Base-by-base conservation (phyloP, 805 yeast species). In the Komagataella ulmi region DNA sequence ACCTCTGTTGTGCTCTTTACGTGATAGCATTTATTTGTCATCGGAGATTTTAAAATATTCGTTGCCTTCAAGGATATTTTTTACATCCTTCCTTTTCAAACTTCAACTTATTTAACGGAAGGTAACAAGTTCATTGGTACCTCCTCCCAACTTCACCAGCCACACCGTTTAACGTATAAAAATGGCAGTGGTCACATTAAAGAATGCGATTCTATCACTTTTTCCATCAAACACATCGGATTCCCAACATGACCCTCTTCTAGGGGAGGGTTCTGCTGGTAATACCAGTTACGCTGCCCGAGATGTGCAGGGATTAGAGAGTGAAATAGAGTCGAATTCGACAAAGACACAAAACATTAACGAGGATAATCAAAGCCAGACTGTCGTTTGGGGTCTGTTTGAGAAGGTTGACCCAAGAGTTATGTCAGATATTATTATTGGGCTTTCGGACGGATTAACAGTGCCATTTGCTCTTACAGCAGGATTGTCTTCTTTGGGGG, bases 381-480 rank as follows among this genome's bases (percentile, higher is more conserved):
- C 40, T 30, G 40, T 30, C 40, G 14, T 30, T 30, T 30, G 40
- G 40, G 40, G 24, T 17, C 12, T 80, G 44, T 72, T 82, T 54
- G 75, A 74, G 44, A 76, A 70, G 48, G 73, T 85, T 50, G 93
- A 85, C 63, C 99, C 99, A 7, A 80, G 99, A 65, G 90, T 90
- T 23, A 87, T 91, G 84, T 83, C 93, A 48, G 98, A 91, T 65
- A 75, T 87, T 52, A 88, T 91, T 58, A 91, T 91, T 62, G 99
- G 99, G 4, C 77, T 91, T 50, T 83, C 93, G 43, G 99, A 91
- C 65, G 99, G 99, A 3, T 76, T 91, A 57, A 91, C 98, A 0
- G 99, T 91, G 45, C 99, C 99, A n/a, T 91, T 91, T 74, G 99
- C 99, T 1, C 76, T 93, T 58, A 93, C 98, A 1, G 98, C 99